Percentiles rank a stretch among this genome's conserved stretches.
Evolutionary conservation across 768 basidiomycete genomes (phyloP).

Genomic region (Lactarius trivialis): DNA sequence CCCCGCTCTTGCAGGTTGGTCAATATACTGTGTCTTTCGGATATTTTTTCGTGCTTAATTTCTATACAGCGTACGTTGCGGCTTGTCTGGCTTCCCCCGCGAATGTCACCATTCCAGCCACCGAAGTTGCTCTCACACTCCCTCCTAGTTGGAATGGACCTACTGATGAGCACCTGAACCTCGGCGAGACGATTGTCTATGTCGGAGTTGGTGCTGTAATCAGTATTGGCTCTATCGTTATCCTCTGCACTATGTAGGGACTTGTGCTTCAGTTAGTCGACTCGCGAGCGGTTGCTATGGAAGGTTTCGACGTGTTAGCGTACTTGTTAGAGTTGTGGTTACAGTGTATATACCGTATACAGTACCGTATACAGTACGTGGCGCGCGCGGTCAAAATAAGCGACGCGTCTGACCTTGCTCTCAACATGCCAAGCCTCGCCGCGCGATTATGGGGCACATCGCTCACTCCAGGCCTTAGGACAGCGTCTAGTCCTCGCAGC

Average conservation of each 20-base stretch:
- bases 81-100: constrained; percentile 35
- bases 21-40: neutral
- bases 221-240: constrained; percentile 40
- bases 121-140: constrained; percentile 37
- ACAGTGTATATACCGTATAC: too few relatives aligned
- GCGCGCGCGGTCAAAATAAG: neutral
- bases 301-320: neutral
- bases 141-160: constrained; percentile 60
- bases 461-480: neutral
- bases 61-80: constrained; percentile 44
- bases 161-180: constrained; percentile 40
- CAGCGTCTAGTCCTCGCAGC: neutral
- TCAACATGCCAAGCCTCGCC: constrained; percentile 4
- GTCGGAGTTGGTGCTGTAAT: constrained; percentile 42
- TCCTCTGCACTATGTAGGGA: constrained; percentile 48
- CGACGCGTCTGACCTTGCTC: neutral
- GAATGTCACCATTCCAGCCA: constrained; percentile 36
- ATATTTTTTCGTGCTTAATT: neutral
- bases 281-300: neutral
- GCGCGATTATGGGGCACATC: constrained; percentile 5
- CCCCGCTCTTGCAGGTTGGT: constrained; percentile 49
- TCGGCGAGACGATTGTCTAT: constrained; percentile 38
- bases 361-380: neutral
- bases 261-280: neutral
- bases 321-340: neutral